These are phyloP conservation scores for Anisodus tanguticus DNA, from an alignment of 257 asterid genomes.

Conservation along the genomic window DNA sequence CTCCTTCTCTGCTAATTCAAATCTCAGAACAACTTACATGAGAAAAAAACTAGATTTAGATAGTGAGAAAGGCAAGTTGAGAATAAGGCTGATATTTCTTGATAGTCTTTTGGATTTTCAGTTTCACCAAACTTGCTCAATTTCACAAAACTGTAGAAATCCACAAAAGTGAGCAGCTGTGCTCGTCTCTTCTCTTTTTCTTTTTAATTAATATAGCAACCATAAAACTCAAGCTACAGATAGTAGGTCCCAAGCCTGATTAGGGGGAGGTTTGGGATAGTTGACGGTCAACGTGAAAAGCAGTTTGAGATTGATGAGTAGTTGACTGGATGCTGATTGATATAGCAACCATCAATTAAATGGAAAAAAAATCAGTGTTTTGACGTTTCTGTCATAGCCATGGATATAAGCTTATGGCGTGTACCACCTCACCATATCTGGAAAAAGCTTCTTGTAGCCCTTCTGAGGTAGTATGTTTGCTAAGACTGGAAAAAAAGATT, in stretches of 20 bases:
- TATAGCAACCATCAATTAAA: background rate
- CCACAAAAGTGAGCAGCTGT: background rate
- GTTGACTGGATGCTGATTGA: background rate
- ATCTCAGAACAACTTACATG: background rate
- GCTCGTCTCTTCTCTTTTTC: background rate
- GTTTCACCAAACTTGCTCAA: conserved; percentile 6
- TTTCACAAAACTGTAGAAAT: background rate
- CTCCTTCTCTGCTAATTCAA: background rate
- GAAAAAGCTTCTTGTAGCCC: background rate
- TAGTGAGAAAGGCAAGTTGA: background rate
- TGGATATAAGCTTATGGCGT: background rate
- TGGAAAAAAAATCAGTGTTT: background rate
- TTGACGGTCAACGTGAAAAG: background rate
- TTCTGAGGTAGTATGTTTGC: conserved; percentile 1
- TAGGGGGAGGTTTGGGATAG: background rate
- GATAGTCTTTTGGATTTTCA: background rate
- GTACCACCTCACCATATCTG: background rate
- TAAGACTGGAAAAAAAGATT: background rate
- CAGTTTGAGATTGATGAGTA: background rate
- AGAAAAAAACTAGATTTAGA: background rate
- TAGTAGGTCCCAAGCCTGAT: background rate
- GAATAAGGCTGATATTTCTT: background rate
- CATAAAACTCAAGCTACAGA: background rate
- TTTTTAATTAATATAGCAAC: conserved; percentile 2
- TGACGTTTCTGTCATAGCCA: background rate